Base-by-base conservation (phyloP, 2,329 filamentous ascomycete species). In the Alternaria hordeiaustralica region DNA sequence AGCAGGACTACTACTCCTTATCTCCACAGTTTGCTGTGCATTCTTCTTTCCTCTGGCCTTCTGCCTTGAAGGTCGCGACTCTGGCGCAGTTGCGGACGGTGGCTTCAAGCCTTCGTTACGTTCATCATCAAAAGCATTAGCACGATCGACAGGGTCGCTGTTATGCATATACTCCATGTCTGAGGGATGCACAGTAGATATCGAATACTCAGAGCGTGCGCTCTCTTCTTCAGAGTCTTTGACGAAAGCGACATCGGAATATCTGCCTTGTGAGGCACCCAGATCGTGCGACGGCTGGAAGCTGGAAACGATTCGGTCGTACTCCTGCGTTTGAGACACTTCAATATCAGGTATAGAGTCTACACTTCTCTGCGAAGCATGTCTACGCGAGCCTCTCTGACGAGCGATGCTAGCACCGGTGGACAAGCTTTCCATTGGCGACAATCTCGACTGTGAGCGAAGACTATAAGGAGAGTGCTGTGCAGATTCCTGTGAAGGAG, bases 171-270 rank as follows among this genome's bases (percentile, higher is more conserved):
- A 28, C 54, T 46, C 45, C 67, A 60, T 57, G 25, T 72, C 70
- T 5, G 75, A 75, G 43, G 67, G 60, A 6, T 60, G 71, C 4
- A 69, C 54, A 13, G 72, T 76, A 12, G 77, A 77, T 5, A 77
- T 47, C 1, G 72, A 75, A 9, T 66, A 60, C 58, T 75, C 73
- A n/a, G 77, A 75, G 21, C 66, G 69, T n/a, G 71, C 30, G 26
- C 67, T 77, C 43, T 67, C 71, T 41, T 79, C 75, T 51, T 76
- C 75, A 2, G 76, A 78, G 47, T 78, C 73, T 51, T 75, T 76
- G n/a, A 78, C 65, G 21, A 66, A 71, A 6, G 60, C 61, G 12
- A 74, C 66, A 26, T 76, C 67, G 10, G 72, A 64, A 58, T 67
- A 75, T 51, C 64, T 72, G 36, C 70, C 66, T 55, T 71, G 70